Conservation (phyloP, 331 rosid species). For the Malus hybrid region DNA sequence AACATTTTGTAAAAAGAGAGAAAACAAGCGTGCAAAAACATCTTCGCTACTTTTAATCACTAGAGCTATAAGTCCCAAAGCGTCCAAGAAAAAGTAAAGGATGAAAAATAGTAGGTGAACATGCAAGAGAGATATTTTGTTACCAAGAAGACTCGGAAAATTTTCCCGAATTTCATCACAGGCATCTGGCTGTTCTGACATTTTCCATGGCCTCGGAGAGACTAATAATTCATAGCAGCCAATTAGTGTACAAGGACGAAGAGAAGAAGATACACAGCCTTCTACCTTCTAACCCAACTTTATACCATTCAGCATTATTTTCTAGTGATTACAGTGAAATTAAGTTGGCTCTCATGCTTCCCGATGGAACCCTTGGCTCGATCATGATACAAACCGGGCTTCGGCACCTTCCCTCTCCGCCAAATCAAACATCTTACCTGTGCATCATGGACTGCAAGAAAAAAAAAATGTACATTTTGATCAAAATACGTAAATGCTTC, state of each 20-base stretch:
- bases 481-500: not conserved
- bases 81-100: not conserved
- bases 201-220: constrained; percentile 16
- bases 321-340: constrained; percentile 30
- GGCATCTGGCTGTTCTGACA: constrained; percentile 9
- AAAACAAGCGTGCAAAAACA: too few species aligned
- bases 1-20: too few species aligned
- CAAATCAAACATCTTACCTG: constrained; percentile 36
- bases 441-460: constrained; percentile 54
- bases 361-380: constrained; percentile 12
- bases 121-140: not conserved
- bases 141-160: not conserved
- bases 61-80: not conserved
- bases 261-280: constrained; percentile 21
- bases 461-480: not conserved
- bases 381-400: constrained; percentile 27
- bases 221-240: constrained; percentile 14
- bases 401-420: constrained; percentile 19
- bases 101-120: not conserved
- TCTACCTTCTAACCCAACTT: constrained; percentile 37
- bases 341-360: constrained; percentile 24
- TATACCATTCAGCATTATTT: constrained; percentile 39
- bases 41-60: not conserved
- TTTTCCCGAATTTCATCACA: not conserved
- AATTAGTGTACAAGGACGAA: constrained; percentile 36